phyloP scores from a whole-genome alignment of 108 stramenopile species.

The Nitzschia sp. region DNA sequence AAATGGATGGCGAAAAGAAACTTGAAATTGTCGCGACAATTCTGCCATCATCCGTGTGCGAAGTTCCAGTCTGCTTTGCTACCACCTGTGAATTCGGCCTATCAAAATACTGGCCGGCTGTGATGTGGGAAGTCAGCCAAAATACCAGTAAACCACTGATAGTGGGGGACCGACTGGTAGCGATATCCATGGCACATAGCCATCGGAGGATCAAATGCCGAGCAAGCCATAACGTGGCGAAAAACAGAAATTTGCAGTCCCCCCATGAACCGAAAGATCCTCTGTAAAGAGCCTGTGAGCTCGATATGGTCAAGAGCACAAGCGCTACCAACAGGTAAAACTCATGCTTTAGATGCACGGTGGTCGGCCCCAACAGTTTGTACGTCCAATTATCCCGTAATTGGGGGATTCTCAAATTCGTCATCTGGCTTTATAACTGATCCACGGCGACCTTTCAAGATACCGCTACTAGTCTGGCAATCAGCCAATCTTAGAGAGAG shows the following conservation, averaged over 20 bases:
- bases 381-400: constrained; percentile 13
- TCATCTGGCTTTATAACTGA: too few relatives aligned
- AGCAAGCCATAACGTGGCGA: constrained; percentile 29
- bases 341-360: constrained; percentile 46
- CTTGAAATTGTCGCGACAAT: constrained; percentile 1
- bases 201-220: constrained; percentile 37
- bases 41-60: constrained; percentile 3
- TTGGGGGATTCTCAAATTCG: too few relatives aligned
- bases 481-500: too few relatives aligned
- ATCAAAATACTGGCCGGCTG: constrained; percentile 54
- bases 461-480: too few relatives aligned
- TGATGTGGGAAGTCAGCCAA: constrained; percentile 24
- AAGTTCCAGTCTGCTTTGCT: constrained; percentile 22
- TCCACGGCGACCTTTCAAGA: too few relatives aligned
- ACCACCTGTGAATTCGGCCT: constrained; percentile 33
- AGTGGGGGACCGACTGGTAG: constrained; percentile 24
- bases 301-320: constrained; percentile 29
- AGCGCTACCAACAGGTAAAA: constrained; percentile 31
- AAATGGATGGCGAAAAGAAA: constrained; percentile 1
- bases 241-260: constrained; percentile 16
- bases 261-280: not conserved
- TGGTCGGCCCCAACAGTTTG: constrained; percentile 39
- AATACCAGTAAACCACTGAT: constrained; percentile 19
- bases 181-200: constrained; percentile 25
- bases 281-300: constrained; percentile 21